Evolutionary conservation across 495 filamentous ascomycete species (phyloP).

Genomic region (Cryomyces minteri): DNA sequence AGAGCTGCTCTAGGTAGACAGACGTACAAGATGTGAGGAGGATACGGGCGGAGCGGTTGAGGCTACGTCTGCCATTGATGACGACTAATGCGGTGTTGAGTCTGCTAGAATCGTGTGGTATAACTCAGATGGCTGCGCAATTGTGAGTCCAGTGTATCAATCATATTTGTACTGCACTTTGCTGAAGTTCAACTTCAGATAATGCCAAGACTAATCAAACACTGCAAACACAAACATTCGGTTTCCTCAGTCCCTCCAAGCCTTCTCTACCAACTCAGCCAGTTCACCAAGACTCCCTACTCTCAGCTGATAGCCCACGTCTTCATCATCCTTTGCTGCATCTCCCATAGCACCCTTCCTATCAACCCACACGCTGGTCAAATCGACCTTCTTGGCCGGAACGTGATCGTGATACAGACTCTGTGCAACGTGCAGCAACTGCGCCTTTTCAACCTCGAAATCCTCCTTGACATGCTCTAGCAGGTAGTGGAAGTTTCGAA

Average conservation of each 20-base stretch:
- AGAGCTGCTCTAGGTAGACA: too few species aligned
- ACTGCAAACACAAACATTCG: too few species aligned
- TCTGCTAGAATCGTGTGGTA: too few species aligned
- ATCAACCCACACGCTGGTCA: constrained; percentile 57
- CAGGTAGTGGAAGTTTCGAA: constrained; percentile 48
- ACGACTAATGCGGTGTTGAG: too few species aligned
- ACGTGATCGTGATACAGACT: constrained; percentile 56
- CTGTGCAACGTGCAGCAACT: constrained; percentile 51
- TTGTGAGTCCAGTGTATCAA: too few species aligned
- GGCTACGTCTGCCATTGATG: too few species aligned
- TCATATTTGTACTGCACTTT: too few species aligned
- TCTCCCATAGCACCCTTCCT: constrained; percentile 22
- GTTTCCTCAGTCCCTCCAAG: neutral
- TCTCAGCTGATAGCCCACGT: constrained; percentile 33
- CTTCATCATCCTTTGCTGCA: constrained; percentile 19
- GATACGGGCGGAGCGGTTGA: too few species aligned
- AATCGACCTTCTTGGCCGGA: constrained; percentile 40
- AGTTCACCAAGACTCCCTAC: constrained; percentile 54
- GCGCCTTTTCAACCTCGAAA: constrained; percentile 32
- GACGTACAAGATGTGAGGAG: too few species aligned
- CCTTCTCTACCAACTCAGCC: constrained; percentile 45
- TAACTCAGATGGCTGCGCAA: too few species aligned
- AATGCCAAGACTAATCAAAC: too few species aligned
- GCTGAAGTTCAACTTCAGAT: too few species aligned
- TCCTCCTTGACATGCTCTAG: constrained; percentile 31